Base-by-base conservation (phyloP, 345 rosid genomes). In the Hibiscus mutabilis region DNA sequence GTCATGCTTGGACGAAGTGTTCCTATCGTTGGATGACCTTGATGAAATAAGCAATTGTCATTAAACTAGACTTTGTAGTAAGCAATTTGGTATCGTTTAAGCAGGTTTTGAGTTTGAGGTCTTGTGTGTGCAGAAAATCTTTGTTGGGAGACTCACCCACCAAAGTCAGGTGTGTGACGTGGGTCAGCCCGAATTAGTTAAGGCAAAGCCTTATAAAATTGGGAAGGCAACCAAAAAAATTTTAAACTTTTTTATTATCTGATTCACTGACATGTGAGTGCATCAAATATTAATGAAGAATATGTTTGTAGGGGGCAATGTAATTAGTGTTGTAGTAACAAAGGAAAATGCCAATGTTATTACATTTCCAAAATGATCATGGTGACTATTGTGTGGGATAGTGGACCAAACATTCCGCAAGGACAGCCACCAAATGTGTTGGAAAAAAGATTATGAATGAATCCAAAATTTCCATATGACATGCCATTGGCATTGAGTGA, bases 1-100 rank as follows among this genome's bases (percentile, higher is more conserved):
- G 12, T 94, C 98, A 19, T 89, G 97, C 74, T 83, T 94, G 79
- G 98, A 91, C 68, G 98, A 94, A 85, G 96, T 94, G 18, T 94
- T 94, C 75, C 75, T 94, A 75, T 91, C 98, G 9, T 74, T 94
- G 77, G 98, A 94, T 56, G 98, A 94, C 78, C 85, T 91, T 25
- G 98, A 94, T 64, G 98, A 94, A 82, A 91, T 91, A 69, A 91
- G 94, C 83, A 55, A 55, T 82, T 88, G 77, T 90, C 97, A 27
- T 27, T 59, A 11, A 84, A 80, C 44, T 82, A 81, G 68, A 10
- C 52, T 8, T 35, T 35, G 40, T 31, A 25, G 27, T 25, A 25
- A 25, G 27, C 2, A 25, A 25, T 25, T 25, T 25, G 27, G 27
- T 25, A 25, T 25, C 27, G 27, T 25, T 25, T 25, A 25, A 25